Evolutionary conservation across 2,329 filamentous ascomycete genomes (phyloP).

Genomic region (Colletotrichum sp.): DNA sequence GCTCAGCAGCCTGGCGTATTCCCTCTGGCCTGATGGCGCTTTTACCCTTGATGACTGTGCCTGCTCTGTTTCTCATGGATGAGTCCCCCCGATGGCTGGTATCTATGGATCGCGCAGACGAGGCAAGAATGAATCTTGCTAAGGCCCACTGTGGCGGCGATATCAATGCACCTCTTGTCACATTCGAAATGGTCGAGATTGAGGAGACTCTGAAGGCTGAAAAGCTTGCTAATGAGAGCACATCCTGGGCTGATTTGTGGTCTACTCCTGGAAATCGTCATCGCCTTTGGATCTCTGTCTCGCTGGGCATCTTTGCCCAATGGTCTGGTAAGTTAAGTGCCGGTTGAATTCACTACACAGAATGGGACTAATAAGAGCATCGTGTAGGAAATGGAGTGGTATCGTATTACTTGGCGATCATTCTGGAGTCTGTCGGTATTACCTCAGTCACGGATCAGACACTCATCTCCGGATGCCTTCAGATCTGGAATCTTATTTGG

Average conservation of each 20-base stretch:
- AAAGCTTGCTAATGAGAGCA: neutral
- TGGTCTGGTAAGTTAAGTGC: constrained; percentile 19
- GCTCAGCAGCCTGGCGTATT: constrained; percentile 53
- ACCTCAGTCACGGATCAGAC: constrained; percentile 39
- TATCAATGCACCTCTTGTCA: constrained; percentile 12
- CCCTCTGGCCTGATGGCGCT: constrained; percentile 54
- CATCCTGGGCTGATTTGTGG: constrained; percentile 3
- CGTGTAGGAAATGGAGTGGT: constrained; percentile 33
- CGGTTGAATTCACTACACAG: rapidly evolving
- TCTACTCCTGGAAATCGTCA: constrained; percentile 32
- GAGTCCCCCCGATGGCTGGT: constrained; percentile 34
- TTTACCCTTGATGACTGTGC: constrained; percentile 38
- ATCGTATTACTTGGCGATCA: constrained; percentile 41
- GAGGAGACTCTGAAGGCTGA: constrained; percentile 22
- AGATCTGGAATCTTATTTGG: constrained; percentile 15
- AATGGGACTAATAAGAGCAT: neutral
- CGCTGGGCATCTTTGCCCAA: constrained; percentile 32
- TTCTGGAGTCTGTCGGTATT: constrained; percentile 35
- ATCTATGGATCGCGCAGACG: constrained; percentile 28
- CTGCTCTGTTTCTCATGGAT: constrained; percentile 29
- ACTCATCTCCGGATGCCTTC: constrained; percentile 31
- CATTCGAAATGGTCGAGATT: constrained; percentile 28
- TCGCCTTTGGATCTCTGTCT: constrained; percentile 31
- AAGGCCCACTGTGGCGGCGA: constrained; percentile 31
- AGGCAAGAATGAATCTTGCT: constrained; percentile 28